These are phyloP conservation scores for Lipomyces orientalis DNA, from an alignment of 805 yeast genomes.

Conservation along the genomic window DNA sequence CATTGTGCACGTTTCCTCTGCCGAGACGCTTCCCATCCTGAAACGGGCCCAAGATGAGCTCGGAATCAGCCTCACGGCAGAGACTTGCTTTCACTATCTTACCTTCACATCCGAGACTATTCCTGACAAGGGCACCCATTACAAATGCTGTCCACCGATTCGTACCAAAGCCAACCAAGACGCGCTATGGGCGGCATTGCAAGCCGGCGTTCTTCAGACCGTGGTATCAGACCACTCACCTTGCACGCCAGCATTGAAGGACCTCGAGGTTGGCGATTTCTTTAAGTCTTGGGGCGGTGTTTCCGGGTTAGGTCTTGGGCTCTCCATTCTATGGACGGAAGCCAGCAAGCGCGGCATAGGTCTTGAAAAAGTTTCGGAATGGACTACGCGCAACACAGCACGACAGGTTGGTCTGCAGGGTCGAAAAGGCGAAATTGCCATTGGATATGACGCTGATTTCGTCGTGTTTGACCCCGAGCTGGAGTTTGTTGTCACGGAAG, in stretches of 20 bases:
- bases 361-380: constrained; percentile 67
- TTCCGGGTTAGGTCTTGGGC: constrained; percentile 88
- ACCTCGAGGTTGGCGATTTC: constrained; percentile 81
- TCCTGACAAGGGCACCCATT: constrained; percentile 77
- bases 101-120: constrained; percentile 78
- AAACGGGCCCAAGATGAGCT: constrained; percentile 60
- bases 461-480: constrained; percentile 72
- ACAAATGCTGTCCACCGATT: constrained; percentile 95
- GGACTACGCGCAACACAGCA: constrained; percentile 88
- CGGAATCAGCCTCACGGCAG: constrained; percentile 64
- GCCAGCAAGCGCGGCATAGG: constrained; percentile 57
- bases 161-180: constrained; percentile 73
- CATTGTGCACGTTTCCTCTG: constrained; percentile 88
- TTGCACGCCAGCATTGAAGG: constrained; percentile 89
- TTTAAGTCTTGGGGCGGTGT: constrained; percentile 97
- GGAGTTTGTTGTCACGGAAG: constrained; percentile 53
- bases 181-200: constrained; percentile 78
- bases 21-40: constrained; percentile 78
- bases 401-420: constrained; percentile 78
- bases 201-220: constrained; percentile 69
- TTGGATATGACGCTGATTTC: constrained; percentile 89
- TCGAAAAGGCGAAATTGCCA: constrained; percentile 70
- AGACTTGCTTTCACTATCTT: constrained; percentile 93
- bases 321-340: constrained; percentile 80
- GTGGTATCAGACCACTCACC: constrained; percentile 97